Conservation (phyloP, 2,329 filamentous ascomycete genomes). For the Venturia carpophila region DNA sequence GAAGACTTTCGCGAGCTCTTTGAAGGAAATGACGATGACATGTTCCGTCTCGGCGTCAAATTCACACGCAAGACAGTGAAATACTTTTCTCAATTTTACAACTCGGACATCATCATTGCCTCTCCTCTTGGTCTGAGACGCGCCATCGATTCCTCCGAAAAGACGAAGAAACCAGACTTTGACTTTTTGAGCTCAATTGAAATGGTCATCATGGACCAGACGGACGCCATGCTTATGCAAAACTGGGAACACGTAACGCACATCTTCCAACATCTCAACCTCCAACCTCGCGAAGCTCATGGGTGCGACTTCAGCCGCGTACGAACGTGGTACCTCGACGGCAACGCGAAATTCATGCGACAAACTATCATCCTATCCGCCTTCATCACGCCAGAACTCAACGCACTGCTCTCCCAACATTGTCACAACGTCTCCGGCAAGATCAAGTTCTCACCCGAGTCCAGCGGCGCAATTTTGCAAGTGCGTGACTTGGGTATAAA, state of each 20-base stretch:
- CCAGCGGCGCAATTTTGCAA: conserved; percentile 61
- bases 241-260: conserved; percentile 96
- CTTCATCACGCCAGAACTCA: conserved; percentile 83
- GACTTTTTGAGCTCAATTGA: conserved; percentile 95
- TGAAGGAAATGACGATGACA: conserved; percentile 91
- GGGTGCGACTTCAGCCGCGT: conserved; percentile 91
- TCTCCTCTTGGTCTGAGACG: conserved; percentile 85
- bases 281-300: conserved; percentile 80
- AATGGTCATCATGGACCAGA: conserved; percentile 81
- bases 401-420: conserved; percentile 65
- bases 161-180: conserved; percentile 61
- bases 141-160: conserved; percentile 74
- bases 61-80: conserved; percentile 95
- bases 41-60: conserved; percentile 92
- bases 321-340: conserved; percentile 86
- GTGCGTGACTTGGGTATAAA: conserved; percentile 37
- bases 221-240: conserved; percentile 90
- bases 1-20: conserved; percentile 86
- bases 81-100: conserved; percentile 92
- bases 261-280: conserved; percentile 85
- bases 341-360: conserved; percentile 68
- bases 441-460: conserved; percentile 59
- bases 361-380: conserved; percentile 77
- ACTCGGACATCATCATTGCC: conserved; percentile 87
- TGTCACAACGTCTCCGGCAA: conserved; percentile 78